Evolutionary conservation across 192 early-diverging fungal species (phyloP).

Genomic region (Coemansia sp.): DNA sequence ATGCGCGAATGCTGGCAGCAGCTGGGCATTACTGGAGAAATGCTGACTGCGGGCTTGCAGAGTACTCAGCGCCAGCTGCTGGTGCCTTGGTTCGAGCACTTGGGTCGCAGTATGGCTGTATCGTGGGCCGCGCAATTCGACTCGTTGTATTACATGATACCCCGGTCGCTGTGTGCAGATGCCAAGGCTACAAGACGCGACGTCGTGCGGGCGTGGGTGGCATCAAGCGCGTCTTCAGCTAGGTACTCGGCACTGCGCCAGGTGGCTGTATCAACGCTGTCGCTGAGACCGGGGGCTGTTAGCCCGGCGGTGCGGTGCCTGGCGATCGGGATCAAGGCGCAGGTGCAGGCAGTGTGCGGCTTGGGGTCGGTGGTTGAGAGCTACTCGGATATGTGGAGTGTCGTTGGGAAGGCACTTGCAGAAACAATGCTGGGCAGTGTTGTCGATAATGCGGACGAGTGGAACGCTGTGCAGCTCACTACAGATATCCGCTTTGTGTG

Average conservation of each 20-base stretch:
- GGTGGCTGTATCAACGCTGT: constrained; percentile 10
- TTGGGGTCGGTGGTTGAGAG: constrained; percentile 13
- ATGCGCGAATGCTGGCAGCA: constrained; percentile 39
- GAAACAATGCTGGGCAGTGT: neutral
- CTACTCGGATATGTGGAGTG: neutral
- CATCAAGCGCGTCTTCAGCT: neutral
- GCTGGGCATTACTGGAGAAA: neutral
- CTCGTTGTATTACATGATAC: constrained; percentile 30
- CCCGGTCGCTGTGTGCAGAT: constrained; percentile 13
- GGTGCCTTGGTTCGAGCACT: constrained; percentile 29
- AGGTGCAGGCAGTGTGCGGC: constrained; percentile 39
- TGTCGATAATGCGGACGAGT: constrained; percentile 16
- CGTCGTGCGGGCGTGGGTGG: constrained; percentile 36
- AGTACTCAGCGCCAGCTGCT: constrained; percentile 12
- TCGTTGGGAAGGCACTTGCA: constrained; percentile 15
- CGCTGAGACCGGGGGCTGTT: neutral
- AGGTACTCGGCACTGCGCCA: constrained; percentile 38
- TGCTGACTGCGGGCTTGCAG: constrained; percentile 17
- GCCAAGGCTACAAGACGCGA: constrained; percentile 31
- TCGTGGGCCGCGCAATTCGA: constrained; percentile 33
- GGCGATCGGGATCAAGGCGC: constrained; percentile 21
- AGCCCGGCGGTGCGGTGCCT: constrained; percentile 25
- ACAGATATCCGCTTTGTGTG: constrained; percentile 29
- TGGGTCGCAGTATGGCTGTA: constrained; percentile 20
- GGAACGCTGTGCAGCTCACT: constrained; percentile 33